Percentiles rank a stretch among this genome's conserved stretches.
These are phyloP conservation scores for Trypanosoma theileri DNA, from an alignment of 208 protist genomes.

Conservation along the genomic window DNA sequence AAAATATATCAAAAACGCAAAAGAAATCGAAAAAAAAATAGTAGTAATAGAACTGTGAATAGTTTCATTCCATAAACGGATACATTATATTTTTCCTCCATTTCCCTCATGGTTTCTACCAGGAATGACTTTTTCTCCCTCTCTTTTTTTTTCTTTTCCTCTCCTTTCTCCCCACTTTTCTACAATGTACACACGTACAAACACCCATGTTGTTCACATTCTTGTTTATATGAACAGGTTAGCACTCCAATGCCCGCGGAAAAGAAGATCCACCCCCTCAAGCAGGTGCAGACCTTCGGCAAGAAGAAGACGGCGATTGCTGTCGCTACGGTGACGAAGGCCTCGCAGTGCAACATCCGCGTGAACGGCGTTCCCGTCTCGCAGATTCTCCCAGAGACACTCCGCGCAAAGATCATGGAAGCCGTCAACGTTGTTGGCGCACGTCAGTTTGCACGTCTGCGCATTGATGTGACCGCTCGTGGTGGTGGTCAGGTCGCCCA, in stretches of 20 bases:
- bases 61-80: neutral
- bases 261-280: constrained; percentile 73
- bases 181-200: neutral
- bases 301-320: constrained; percentile 99
- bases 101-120: neutral
- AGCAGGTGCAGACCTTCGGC: constrained; percentile 94
- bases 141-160: too few species aligned
- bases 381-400: constrained; percentile 96
- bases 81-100: neutral
- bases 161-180: neutral
- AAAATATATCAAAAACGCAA: too few species aligned
- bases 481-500: constrained; percentile 98
- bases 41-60: neutral
- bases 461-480: constrained; percentile 97
- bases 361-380: constrained; percentile 98
- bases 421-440: constrained; percentile 97
- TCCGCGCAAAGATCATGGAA: constrained; percentile 98
- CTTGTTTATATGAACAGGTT: constrained; percentile 1
- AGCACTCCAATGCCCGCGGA: constrained; percentile 64
- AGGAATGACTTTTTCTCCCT: neutral
- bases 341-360: constrained; percentile 96
- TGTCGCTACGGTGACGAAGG: constrained; percentile 96
- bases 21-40: neutral
- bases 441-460: constrained; percentile 93
- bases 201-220: neutral